Conservation (phyloP, 2,329 filamentous ascomycete genomes). For the Exophiala sp. region DNA sequence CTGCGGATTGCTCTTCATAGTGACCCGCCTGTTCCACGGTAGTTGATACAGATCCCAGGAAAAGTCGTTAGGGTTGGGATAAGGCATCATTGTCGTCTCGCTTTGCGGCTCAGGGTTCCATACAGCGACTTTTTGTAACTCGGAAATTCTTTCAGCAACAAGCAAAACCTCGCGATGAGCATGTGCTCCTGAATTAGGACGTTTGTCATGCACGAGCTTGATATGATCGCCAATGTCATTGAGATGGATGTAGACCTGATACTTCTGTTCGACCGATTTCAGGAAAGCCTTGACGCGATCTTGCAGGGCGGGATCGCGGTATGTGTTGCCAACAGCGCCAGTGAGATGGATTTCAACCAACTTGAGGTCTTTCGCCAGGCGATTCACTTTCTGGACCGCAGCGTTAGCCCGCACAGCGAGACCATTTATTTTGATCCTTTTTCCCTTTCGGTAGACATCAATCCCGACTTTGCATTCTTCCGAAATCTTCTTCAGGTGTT, state of each 20-base stretch:
- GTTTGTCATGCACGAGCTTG: conserved; percentile 8
- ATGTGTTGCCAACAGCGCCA: neutral
- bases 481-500: conserved; percentile 16
- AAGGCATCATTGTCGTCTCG: conserved; percentile 4
- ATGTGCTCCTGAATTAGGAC: conserved; percentile 9
- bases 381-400: conserved; percentile 3
- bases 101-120: conserved; percentile 1
- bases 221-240: neutral
- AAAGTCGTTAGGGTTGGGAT: conserved; percentile 11
- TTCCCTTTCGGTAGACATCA: conserved; percentile 7
- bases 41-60: conserved; percentile 1
- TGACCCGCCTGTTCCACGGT: conserved; percentile 10
- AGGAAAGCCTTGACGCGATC: conserved; percentile 8
- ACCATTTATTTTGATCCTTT: conserved; percentile 9
- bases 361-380: conserved; percentile 1
- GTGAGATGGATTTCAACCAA: conserved; percentile 3
- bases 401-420: neutral
- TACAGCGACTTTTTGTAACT: neutral
- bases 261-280: conserved; percentile 13
- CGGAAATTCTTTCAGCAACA: conserved; percentile 1
- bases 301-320: conserved; percentile 5
- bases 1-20: neutral
- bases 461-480: conserved; percentile 13
- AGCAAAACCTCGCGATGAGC: conserved; percentile 17
- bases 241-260: conserved; percentile 12